Conservation (phyloP, 2,329 filamentous ascomycete genomes). For the Aspergillus latus region DNA sequence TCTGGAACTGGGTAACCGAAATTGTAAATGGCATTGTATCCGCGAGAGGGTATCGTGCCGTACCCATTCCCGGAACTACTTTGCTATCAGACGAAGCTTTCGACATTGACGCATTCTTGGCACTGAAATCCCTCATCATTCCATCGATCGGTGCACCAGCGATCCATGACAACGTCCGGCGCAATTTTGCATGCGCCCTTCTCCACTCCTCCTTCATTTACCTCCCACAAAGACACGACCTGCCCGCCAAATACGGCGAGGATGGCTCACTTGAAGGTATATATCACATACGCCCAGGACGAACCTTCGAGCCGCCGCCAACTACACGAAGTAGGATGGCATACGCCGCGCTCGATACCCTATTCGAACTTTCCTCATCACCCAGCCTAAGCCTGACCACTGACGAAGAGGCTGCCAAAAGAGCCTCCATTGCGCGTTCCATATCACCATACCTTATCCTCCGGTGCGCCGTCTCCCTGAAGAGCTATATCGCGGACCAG, state of each 20-base stretch:
- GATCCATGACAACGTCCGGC: slow-evolving; percentile 67
- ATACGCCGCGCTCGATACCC: slow-evolving; percentile 76
- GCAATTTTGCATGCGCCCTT: slow-evolving; percentile 70
- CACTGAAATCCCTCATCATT: slow-evolving; percentile 67
- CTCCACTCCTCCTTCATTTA: slow-evolving; percentile 84
- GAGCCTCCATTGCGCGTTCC: slow-evolving; percentile 67
- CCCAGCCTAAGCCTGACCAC: slow-evolving; percentile 22
- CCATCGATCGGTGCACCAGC: slow-evolving; percentile 66
- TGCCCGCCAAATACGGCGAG: slow-evolving; percentile 47
- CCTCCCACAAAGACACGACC: slow-evolving; percentile 61
- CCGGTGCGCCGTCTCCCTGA: slow-evolving; percentile 75
- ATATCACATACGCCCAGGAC: slow-evolving; percentile 65
- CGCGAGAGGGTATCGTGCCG: slow-evolving; percentile 58
- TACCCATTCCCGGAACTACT: slow-evolving; percentile 40
- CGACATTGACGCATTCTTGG: slow-evolving; percentile 72
- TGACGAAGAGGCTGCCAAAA: slow-evolving; percentile 35
- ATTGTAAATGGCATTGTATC: slow-evolving; percentile 69
- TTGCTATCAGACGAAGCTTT: slow-evolving; percentile 72
- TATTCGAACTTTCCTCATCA: slow-evolving; percentile 66
- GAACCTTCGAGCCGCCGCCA: slow-evolving; percentile 67
- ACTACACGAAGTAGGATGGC: slow-evolving; percentile 69
- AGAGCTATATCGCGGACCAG: slow-evolving; percentile 85
- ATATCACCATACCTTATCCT: slow-evolving; percentile 80
- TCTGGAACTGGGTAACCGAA: slow-evolving; percentile 70
- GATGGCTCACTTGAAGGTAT: slow-evolving; percentile 61